These are phyloP conservation scores for Aquilaria sinensis DNA, from an alignment of 345 rosid genomes.

Conservation along the genomic window DNA sequence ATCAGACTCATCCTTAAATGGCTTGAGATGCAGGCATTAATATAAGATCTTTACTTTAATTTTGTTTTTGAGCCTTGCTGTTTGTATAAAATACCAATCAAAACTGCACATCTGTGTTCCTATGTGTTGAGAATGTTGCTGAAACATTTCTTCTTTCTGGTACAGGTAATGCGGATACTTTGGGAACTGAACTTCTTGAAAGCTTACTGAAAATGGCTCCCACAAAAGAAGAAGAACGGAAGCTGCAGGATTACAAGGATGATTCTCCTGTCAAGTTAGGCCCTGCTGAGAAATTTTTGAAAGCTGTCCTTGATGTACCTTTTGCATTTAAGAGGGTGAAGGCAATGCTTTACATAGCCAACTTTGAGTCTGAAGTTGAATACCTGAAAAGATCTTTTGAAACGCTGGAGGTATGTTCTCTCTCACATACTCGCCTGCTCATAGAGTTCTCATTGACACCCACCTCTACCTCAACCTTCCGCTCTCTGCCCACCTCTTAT, in stretches of 20 bases:
- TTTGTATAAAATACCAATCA: no score
- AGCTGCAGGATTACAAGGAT: conserved; percentile 65
- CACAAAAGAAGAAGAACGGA: conserved; percentile 88
- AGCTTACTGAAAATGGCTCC: conserved; percentile 93
- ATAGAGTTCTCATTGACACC: no score
- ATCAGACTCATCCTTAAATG: no score
- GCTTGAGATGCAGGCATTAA: no score
- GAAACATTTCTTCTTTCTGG: conserved; percentile 11
- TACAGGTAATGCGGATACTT: conserved; percentile 82
- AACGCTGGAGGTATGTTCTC: conserved; percentile 74
- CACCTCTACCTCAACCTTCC: no score
- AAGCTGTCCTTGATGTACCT: conserved; percentile 86
- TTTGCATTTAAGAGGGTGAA: conserved; percentile 83
- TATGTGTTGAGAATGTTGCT: conserved; percentile 1
- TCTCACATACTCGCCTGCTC: no score
- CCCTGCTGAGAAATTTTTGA: conserved; percentile 88
- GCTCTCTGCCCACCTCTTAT: no score
- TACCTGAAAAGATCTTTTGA: conserved; percentile 74
- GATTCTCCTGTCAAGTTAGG: conserved; percentile 79
- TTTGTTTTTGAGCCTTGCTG: no score
- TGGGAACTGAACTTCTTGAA: conserved; percentile 96
- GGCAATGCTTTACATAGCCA: conserved; percentile 82
- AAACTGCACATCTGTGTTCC: no score
- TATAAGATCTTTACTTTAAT: no score
- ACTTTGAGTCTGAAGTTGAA: conserved; percentile 88